Evolutionary conservation across 495 filamentous ascomycete species (phyloP).

Genomic region (Penicillium malachiteum): DNA sequence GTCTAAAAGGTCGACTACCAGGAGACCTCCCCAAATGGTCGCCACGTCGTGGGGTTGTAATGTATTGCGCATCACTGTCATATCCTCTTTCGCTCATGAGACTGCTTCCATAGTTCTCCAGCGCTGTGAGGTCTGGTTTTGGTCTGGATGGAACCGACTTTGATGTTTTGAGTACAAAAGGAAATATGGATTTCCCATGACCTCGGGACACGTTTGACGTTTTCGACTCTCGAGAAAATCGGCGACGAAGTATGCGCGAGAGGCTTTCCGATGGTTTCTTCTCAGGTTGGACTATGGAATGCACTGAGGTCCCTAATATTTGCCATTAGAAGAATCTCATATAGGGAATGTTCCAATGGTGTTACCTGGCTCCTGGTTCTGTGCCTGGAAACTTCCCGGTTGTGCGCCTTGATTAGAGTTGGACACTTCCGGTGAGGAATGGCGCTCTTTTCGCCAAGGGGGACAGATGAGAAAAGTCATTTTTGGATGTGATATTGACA

Average conservation of each 20-base stretch:
- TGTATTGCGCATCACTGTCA: constrained; percentile 46
- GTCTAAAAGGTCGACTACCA: constrained; percentile 3
- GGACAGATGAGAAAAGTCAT: constrained; percentile 19
- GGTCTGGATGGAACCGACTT: constrained; percentile 4
- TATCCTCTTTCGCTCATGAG: constrained; percentile 45
- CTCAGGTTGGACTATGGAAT: neutral
- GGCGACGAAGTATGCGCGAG: constrained; percentile 34
- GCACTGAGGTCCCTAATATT: neutral
- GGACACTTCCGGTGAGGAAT: constrained; percentile 3
- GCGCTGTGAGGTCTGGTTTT: constrained; percentile 4
- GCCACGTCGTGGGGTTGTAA: constrained; percentile 31
- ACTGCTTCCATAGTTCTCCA: constrained; percentile 32
- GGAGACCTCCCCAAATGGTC: constrained; percentile 7
- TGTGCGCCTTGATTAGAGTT: neutral
- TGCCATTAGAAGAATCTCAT: neutral
- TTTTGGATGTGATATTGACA: neutral
- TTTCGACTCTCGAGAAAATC: constrained; percentile 37
- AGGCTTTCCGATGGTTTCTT: constrained; percentile 18
- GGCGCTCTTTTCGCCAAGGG: constrained; percentile 11
- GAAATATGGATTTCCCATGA: constrained; percentile 15
- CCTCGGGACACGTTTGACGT: constrained; percentile 6
- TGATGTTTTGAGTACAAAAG: constrained; percentile 23
- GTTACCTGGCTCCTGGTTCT: too few relatives aligned
- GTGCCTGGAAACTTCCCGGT: too few relatives aligned
- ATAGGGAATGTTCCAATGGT: too few relatives aligned